Base-by-base conservation (phyloP, 768 basidiomycete species). In the Phlebiopsis flavidoalba region DNA sequence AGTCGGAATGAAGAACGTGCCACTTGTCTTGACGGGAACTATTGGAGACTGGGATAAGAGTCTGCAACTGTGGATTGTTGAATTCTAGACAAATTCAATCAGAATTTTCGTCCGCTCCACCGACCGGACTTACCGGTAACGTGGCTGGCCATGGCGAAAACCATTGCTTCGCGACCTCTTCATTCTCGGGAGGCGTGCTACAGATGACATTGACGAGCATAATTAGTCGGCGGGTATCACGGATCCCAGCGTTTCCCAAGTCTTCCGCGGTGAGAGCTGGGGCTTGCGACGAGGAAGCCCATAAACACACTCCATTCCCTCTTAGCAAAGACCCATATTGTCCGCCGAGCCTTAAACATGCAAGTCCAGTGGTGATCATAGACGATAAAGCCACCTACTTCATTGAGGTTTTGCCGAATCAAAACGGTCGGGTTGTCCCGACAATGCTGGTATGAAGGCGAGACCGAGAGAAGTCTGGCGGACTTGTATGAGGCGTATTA, bases 371-470 rank as follows among this genome's bases (percentile, higher is more conserved):
- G 22, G 12, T 43, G 31, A 17, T 31, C 21, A n/a, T 21, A 36
- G 8, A 5, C 10, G 17, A 17, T 36, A 51, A 14, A 58, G 22
- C 33, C 47, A 65, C 76, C 43, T 57, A 91, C 93, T 70, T 93
- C 87, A 65, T 79, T 77, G 14, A n/a, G 86, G 84, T 46, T 79
- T 83, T 1, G 83, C 87, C 61, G 92, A 68, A n/a, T n/a, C n/a
- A n/a, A 60, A 81, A 79, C 33, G 72, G 65, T n/a, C 79, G 80
- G n/a, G 15, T 79, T 76, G 5, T 79, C 76, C 17, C 80, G 76
- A 2, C 83, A 66, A 2, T n/a, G 93, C 86, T 0, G 96, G 96
- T 49, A 99, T 83, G 74, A 91, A 99, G 0, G 88, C 76, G 8
- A 89, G 68, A 24, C 85, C 74, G n/a, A 4, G 76, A 73, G 63